These are phyloP conservation scores for Corymbia citriodora DNA, from an alignment of 441 rosid genomes.

Conservation along the genomic window DNA sequence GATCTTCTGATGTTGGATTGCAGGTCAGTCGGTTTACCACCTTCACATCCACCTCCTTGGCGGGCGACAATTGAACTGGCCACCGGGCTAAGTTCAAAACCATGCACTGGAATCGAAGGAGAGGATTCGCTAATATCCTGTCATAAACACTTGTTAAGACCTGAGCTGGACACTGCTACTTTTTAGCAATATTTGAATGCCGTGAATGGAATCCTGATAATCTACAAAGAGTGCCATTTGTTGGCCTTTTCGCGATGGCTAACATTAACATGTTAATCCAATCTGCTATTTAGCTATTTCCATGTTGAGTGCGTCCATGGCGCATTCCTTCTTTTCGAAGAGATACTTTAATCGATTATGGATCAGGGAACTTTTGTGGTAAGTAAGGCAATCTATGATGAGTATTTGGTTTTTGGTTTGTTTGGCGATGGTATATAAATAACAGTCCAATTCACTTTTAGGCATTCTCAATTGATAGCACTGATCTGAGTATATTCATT, in stretches of 20 bases:
- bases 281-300: not conserved
- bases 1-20: not conserved
- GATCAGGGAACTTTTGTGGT: not conserved
- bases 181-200: not conserved
- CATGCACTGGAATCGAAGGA: not conserved
- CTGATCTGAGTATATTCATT: too few species aligned
- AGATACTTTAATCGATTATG: not conserved
- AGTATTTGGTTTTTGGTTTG: not conserved
- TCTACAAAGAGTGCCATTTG: not conserved
- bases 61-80: slow-evolving; percentile 99
- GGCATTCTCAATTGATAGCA: too few species aligned
- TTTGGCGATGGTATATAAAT: not conserved
- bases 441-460: not conserved
- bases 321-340: not conserved
- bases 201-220: not conserved
- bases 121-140: not conserved
- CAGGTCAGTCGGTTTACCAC: slow-evolving; percentile 94
- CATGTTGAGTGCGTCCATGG: not conserved
- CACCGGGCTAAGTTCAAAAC: slow-evolving; percentile 59
- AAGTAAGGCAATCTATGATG: not conserved
- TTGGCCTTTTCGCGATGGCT: not conserved
- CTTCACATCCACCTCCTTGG: slow-evolving; percentile 88
- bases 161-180: not conserved
- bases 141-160: not conserved
- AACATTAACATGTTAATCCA: not conserved